Evolutionary conservation across 306 rosid species (phyloP).

Genomic region (Datisca glomerata): DNA sequence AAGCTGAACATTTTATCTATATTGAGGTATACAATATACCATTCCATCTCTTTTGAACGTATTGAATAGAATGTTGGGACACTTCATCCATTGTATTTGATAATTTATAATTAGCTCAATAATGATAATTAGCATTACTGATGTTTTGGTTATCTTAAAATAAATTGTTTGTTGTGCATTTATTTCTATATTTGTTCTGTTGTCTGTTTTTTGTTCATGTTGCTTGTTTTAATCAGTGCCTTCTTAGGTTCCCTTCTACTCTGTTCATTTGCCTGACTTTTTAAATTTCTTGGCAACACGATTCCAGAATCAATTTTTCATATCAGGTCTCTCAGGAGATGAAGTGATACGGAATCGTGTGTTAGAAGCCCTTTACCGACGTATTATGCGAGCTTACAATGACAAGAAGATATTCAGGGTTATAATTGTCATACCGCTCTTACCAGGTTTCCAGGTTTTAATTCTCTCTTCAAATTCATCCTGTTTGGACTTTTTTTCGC

Average conservation of each 20-base stretch:
- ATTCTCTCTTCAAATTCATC: conserved; percentile 4
- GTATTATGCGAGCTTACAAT: conserved; percentile 73
- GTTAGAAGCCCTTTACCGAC: conserved; percentile 63
- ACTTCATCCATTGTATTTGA: too few relatives aligned
- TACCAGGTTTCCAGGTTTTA: conserved; percentile 95
- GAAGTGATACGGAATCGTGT: conserved; percentile 81
- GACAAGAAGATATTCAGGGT: conserved; percentile 79
- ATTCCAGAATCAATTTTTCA: conserved; percentile 94
- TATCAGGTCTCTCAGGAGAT: conserved; percentile 94
- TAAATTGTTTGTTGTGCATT: too few relatives aligned
- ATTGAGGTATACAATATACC: conserved; percentile 74
- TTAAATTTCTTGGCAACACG: too few relatives aligned
- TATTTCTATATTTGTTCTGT: not conserved
- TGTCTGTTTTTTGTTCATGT: not conserved
- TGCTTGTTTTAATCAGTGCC: conserved; percentile 8
- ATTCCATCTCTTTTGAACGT: too few relatives aligned
- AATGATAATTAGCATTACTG: too few relatives aligned
- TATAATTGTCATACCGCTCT: conserved; percentile 84
- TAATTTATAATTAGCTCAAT: too few relatives aligned
- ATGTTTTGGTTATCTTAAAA: too few relatives aligned
- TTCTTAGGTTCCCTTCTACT: conserved; percentile 2
- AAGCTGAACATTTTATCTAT: conserved; percentile 87
- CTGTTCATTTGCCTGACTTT: conserved; percentile 18
- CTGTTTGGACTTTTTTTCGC: not conserved
- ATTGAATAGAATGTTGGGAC: too few relatives aligned